These are phyloP conservation scores for Kodamaea alishanica DNA, from an alignment of 1,139 yeast species.

Conservation along the genomic window DNA sequence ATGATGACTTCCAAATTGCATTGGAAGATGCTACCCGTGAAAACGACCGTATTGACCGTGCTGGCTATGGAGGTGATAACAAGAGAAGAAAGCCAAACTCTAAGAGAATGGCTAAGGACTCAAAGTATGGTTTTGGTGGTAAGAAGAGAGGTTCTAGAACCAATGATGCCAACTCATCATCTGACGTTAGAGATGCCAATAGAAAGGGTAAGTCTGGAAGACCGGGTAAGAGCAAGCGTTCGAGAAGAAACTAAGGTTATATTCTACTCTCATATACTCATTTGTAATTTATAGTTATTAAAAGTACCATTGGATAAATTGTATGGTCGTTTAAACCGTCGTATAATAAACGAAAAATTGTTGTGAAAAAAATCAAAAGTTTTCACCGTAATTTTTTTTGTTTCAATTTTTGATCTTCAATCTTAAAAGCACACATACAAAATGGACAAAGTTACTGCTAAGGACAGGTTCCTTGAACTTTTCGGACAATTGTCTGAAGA, in stretches of 20 bases:
- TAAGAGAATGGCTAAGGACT: conserved; percentile 63
- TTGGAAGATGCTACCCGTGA: conserved; percentile 80
- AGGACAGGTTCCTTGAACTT: conserved; percentile 63
- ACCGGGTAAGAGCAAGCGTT: conserved; percentile 73
- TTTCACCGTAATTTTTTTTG: not conserved
- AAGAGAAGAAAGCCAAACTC: conserved; percentile 55
- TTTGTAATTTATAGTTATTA: not conserved
- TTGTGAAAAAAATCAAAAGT: not conserved
- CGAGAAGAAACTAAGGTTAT: conserved; percentile 17
- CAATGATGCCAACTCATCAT: conserved; percentile 72
- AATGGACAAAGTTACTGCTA: conserved; percentile 39
- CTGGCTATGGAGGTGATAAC: conserved; percentile 26
- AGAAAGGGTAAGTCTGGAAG: conserved; percentile 53
- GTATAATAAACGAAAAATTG: not conserved
- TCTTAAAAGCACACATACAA: not conserved
- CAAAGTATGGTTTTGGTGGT: conserved; percentile 68
- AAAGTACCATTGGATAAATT: not conserved
- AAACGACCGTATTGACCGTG: conserved; percentile 27
- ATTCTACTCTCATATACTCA: not conserved
- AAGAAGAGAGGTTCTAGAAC: conserved; percentile 68
- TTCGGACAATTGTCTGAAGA: conserved; percentile 78
- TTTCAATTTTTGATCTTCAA: not conserved
- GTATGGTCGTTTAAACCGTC: not conserved
- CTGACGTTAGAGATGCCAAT: conserved; percentile 46
- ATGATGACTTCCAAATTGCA: conserved; percentile 66